Percentiles rank a stretch among this genome's conserved stretches.
Evolutionary conservation across 441 rosid genomes (phyloP).

Genomic region (Rhodomyrtus psidioides): DNA sequence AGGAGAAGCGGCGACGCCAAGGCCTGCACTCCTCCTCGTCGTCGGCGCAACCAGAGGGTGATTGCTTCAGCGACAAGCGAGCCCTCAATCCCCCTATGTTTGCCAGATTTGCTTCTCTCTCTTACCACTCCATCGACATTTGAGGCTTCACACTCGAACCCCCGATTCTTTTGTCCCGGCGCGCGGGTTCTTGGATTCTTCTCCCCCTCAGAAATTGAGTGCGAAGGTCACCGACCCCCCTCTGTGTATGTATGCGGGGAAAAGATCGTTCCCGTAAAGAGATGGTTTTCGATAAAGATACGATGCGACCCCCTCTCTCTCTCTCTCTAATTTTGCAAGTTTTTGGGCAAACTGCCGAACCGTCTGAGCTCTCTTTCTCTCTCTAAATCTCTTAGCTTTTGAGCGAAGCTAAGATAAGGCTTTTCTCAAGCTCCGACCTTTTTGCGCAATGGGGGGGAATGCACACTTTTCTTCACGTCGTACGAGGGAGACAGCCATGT

Average conservation of each 20-base stretch:
- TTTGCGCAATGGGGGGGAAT: not conserved
- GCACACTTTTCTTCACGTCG: not conserved
- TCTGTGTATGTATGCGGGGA: no score
- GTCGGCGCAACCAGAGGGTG: slow-evolving; percentile 20
- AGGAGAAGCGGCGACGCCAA: slow-evolving; percentile 49
- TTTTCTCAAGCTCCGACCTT: not conserved
- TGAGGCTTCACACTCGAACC: not conserved
- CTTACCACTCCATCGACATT: not conserved
- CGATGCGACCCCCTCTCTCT: no score
- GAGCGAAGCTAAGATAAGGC: no score
- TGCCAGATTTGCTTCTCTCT: slow-evolving; percentile 40
- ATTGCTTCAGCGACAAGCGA: slow-evolving; percentile 44
- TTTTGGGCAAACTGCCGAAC: no score
- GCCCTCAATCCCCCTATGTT: slow-evolving; percentile 48
- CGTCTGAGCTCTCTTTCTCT: no score
- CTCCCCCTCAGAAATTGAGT: not conserved
- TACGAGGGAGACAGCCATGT: not conserved
- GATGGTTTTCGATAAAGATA: no score
- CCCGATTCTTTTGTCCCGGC: not conserved
- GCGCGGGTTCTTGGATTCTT: not conserved
- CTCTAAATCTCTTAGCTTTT: no score
- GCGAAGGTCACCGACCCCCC: not conserved
- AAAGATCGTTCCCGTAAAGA: no score
- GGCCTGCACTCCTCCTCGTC: slow-evolving; percentile 41
- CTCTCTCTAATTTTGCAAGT: no score